Conservation (phyloP, 768 basidiomycete species). For the Lactarius tabidus region DNA sequence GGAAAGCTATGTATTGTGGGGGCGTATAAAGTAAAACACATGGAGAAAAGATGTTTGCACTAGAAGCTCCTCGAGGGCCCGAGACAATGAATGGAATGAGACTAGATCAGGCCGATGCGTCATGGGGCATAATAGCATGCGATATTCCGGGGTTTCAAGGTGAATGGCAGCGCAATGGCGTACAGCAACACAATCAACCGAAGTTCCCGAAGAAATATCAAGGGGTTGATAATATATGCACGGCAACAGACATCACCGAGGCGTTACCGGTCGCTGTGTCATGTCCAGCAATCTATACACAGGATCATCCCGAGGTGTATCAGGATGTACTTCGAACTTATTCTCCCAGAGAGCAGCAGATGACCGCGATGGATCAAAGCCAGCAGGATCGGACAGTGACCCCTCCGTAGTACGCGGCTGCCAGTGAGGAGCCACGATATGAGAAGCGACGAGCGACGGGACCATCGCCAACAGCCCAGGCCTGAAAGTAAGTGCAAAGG, state of each 20-base stretch:
- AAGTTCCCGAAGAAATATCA: not conserved
- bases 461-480: constrained; percentile 75
- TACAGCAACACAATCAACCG: not conserved
- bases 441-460: constrained; percentile 67
- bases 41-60: not conserved
- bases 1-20: not conserved
- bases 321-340: constrained; percentile 83
- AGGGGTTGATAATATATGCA: not conserved
- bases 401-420: constrained; percentile 49
- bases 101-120: not conserved
- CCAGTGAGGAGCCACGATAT: constrained; percentile 60
- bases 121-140: not conserved
- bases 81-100: not conserved
- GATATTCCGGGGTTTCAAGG: not conserved
- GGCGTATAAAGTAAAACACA: not conserved
- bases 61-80: not conserved
- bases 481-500: constrained; percentile 39
- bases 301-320: constrained; percentile 66
- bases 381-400: constrained; percentile 66
- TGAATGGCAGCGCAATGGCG: not conserved
- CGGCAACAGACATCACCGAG: not conserved
- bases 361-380: constrained; percentile 72
- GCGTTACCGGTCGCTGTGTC: constrained; percentile 13
- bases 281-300: constrained; percentile 30
- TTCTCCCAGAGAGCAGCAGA: constrained; percentile 84